Conservation (phyloP, 179 eudicot genomes). For the Pouteria campechiana region DNA sequence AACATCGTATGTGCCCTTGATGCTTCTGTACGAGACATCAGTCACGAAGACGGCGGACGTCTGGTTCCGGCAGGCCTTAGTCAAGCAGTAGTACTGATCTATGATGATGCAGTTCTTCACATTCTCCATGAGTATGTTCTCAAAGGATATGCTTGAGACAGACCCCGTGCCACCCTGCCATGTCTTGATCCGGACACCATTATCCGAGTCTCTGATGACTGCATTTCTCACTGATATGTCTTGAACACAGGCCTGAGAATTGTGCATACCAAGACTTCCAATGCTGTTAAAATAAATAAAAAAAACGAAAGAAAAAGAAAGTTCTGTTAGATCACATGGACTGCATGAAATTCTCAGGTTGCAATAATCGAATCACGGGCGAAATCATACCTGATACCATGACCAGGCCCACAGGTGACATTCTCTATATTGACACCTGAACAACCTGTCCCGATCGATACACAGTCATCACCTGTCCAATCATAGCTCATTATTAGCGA, state of each 20-base stretch:
- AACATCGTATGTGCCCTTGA: constrained; percentile 89
- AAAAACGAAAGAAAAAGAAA: background rate
- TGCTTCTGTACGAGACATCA: constrained; percentile 65
- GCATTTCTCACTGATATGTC: constrained; percentile 74
- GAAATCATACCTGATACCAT: constrained; percentile 70
- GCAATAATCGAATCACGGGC: constrained; percentile 1
- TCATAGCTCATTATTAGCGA: no score
- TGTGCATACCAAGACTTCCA: constrained; percentile 87
- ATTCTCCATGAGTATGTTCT: constrained; percentile 83
- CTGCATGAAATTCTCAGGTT: no score
- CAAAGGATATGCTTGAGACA: constrained; percentile 60
- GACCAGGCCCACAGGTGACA: constrained; percentile 85
- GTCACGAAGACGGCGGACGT: constrained; percentile 82
- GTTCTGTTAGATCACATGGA: background rate
- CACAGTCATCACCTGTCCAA: constrained; percentile 82
- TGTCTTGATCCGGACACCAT: constrained; percentile 88
- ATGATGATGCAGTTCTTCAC: constrained; percentile 73
- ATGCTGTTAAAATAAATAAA: constrained; percentile 33
- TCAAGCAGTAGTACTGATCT: constrained; percentile 86
- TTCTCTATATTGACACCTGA: constrained; percentile 66
- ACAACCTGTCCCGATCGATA: constrained; percentile 87
- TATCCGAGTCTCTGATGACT: constrained; percentile 67
- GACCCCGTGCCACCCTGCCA: constrained; percentile 98
- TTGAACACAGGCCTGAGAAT: constrained; percentile 81
- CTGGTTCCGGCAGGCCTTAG: constrained; percentile 67